These are phyloP conservation scores for Chrysanthemum makinoi DNA, from an alignment of 129 eudicot genomes.

Conservation along the genomic window DNA sequence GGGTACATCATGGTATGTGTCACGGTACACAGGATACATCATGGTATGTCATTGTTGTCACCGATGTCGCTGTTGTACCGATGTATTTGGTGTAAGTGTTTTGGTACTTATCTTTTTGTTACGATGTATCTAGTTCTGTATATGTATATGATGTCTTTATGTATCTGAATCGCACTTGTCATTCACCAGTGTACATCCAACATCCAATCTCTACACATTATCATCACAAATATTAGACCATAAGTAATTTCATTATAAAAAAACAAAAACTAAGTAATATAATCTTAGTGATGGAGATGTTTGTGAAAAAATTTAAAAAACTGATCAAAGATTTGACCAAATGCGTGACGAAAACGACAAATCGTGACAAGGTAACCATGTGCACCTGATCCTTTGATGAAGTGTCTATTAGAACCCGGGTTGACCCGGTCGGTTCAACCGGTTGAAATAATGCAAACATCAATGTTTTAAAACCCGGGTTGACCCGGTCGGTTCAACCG, in stretches of 20 bases:
- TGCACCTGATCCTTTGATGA: constrained; percentile 65
- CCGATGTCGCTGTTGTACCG: no score
- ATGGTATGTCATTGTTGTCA: no score
- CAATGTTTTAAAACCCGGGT: no score
- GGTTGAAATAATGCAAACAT: constrained; percentile 8
- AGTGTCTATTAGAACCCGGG: constrained; percentile 21
- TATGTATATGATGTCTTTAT: no score
- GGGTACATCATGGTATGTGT: no score
- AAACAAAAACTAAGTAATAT: neutral
- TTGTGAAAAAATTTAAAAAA: neutral
- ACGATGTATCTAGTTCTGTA: no score
- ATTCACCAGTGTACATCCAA: constrained; percentile 97
- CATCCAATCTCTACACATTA: constrained; percentile 75
- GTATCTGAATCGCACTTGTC: constrained; percentile 45
- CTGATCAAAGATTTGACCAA: constrained; percentile 35
- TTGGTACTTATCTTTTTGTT: no score
- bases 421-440: no score
- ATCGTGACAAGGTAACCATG: constrained; percentile 57
- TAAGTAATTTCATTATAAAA: neutral
- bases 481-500: no score
- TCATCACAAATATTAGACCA: neutral
- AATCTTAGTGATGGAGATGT: constrained; percentile 19
- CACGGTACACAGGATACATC: no score
- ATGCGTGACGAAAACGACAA: constrained; percentile 54
- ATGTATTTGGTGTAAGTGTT: no score